Base-by-base conservation (phyloP, 345 rosid species). In the Rhodamnia argentea region DNA sequence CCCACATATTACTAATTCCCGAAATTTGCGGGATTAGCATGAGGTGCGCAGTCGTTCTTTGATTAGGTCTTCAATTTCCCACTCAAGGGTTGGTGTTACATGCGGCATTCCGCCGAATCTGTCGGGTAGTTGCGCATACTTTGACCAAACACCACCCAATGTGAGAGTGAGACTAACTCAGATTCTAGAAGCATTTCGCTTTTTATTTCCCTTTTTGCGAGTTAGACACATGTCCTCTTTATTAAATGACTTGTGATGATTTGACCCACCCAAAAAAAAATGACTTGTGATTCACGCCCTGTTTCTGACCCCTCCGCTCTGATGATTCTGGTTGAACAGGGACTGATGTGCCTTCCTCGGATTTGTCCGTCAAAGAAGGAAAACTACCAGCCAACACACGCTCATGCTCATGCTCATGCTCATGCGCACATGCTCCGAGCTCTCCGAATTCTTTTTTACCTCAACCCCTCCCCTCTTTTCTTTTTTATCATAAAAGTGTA, bases 311-410 rank as follows among this genome's bases (percentile, higher is more conserved):
- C 76, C 76, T 32, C 52, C 82, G 84, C 58, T 23, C 24, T n/a
- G 47, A 52, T 54, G n/a, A n/a, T 82, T 54, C 56, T 10, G 62
- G 75, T 15, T 29, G 75, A 58, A 82, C 83, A 88, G 87, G 91
- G 84, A 75, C 59, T 76, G 86, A 64, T 29, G 85, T 52, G 62
- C 83, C 84, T 75, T 70, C 78, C 81, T 70, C 81, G 26, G 90
- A 88, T 88, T 85, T 90, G 84, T 86, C 85, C 42, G 90, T 88
- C 87, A 85, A 83, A 85, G 84, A 55, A 51, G 23, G 86, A 50
- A 86, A 81, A 84, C 64, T 51, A 44, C 84, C 85, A 47, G 84
- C 88, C 81, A 70, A 37, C 47, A 37, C 47, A 2, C 26, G 22
- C 47, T 64, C 78, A n/a, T n/a, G n/a, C n/a, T n/a, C n/a, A n/a